A percentile compares a stretch with the other conserved stretches of the same genome.
These are phyloP conservation scores for Elongisporangium undulatum DNA, from an alignment of 352 stramenopile genomes.

Conservation along the genomic window DNA sequence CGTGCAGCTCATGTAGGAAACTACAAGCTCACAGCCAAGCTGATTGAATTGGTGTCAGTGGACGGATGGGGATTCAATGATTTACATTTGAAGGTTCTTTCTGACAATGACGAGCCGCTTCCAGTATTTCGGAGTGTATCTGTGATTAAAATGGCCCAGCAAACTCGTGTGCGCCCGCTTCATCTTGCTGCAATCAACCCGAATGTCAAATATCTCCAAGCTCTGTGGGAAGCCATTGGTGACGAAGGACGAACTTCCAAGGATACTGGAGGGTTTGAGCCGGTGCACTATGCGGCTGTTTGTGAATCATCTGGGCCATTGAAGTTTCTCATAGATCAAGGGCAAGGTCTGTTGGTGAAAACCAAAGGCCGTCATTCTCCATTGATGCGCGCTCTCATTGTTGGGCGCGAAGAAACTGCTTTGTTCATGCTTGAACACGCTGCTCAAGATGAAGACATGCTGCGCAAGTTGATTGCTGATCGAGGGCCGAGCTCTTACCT, in stretches of 20 bases:
- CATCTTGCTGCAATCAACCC: conserved; percentile 76
- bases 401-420: conserved; percentile 46
- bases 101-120: conserved; percentile 26
- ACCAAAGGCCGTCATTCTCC: conserved; percentile 63
- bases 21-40: conserved; percentile 28
- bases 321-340: conserved; percentile 52
- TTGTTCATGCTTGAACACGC: conserved; percentile 60
- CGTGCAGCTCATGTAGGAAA: conserved; percentile 25
- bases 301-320: conserved; percentile 51
- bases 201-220: conserved; percentile 56
- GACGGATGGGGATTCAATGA: conserved; percentile 63
- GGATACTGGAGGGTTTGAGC: conserved; percentile 53
- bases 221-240: conserved; percentile 48
- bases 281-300: conserved; percentile 62
- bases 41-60: conserved; percentile 37
- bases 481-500: conserved; percentile 51
- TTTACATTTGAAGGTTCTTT: conserved; percentile 54
- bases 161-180: conserved; percentile 60
- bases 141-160: conserved; percentile 58
- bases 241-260: conserved; percentile 48
- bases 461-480: conserved; percentile 35
- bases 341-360: conserved; percentile 45
- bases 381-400: conserved; percentile 48
- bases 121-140: conserved; percentile 55
- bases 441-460: conserved; percentile 23